Base-by-base conservation (phyloP, 2,329 filamentous ascomycete species). In the Orbilia javanica region DNA sequence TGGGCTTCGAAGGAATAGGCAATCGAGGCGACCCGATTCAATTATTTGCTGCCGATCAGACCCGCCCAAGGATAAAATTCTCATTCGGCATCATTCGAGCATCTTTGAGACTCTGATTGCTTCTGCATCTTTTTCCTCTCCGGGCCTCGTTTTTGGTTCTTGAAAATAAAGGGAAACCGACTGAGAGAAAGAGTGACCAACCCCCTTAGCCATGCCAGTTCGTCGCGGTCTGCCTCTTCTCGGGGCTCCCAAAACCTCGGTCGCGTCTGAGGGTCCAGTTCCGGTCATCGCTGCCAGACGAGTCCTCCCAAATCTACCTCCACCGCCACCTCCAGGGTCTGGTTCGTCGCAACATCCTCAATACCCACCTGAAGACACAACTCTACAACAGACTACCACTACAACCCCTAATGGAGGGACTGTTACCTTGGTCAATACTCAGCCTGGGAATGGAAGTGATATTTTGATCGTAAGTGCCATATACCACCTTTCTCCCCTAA, bases 311-410 rank as follows among this genome's bases (percentile, higher is more conserved):
- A 65, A 73, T 39, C 68, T 79, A 46, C 70, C 75, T 52, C 69
- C 75, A 42, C 69, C 55, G 64, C 69, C 75, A 52, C 68, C 75
- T 50, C 69, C 75, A 65, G 75, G 75, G 68, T 74, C 75, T 27
- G 75, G 70, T 65, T 79, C 75, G 29, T 79, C 75, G 42, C 75
- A 79, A 25, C 75, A 79, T 73, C 75, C 68, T 50, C 75, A 79
- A 67, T 79, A 74, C 34, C 70, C 68, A 60, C 75, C 75, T 18
- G 75, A 79, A 55, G 75, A 79, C 22, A 70, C 75, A 4, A 79
- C 75, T 29, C 53, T 79, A 34, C 75, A 79, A 36, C 75, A 79
- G 63, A 79, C 75, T n/a, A 79, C 75, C n/a, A 79, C 75, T 6
- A 79, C 75, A 66, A 79, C 75, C 36, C 75, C 75, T 31, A 79